Base-by-base conservation (phyloP, 495 filamentous ascomycete genomes). In the Xanthoparmelia taractica region DNA sequence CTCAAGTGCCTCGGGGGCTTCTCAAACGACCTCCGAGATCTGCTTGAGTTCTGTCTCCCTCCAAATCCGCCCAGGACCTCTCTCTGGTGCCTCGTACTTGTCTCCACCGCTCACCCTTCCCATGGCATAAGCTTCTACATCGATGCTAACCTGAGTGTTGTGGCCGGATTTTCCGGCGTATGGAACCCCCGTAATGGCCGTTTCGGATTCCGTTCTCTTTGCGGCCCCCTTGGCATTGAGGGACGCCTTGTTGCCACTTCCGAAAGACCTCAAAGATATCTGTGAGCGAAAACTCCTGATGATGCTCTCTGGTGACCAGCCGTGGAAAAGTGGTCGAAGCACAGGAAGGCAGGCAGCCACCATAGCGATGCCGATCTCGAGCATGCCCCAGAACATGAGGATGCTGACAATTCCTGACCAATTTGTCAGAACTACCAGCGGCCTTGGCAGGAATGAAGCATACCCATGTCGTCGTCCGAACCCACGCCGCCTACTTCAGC, bases 341-440 rank as follows among this genome's bases (percentile, higher is more conserved):
- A 75, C 78, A 50, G 77, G 78, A 10, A 80, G 75, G 60, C 75
- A 77, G 15, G 74, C 78, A 54, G 77, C 76, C 1, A 78, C 73
- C 64, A 80, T 78, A 20, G 77, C 78, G 0, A 80, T 70, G 27
- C 73, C 76, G n/a, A 68, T 68, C 68, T 80, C 78, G 63, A 75
- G 27, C 50, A 54, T 54, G 15, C 29, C 50, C 50, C 50, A 54
- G 17, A 54, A 54, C 29, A 54, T 33, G 29, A 54, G 27, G 29
- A 54, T 54, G 17, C 50, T 54, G 29, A 54, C 50, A 20, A 54
- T 33, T 33, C 50, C 50, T 54, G 10, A 12, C 15, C 17, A 5
- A 54, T 0, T 54, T 12, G 33, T 8, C 17, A 33, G 18, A 33
- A 1, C 20, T 33, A n/a, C 8, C 27, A 11, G 7, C 7, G 20